Percentiles rank a stretch among this genome's conserved stretches.
These are phyloP conservation scores for Cydonia oblonga DNA, from an alignment of 331 rosid species.

Conservation along the genomic window DNA sequence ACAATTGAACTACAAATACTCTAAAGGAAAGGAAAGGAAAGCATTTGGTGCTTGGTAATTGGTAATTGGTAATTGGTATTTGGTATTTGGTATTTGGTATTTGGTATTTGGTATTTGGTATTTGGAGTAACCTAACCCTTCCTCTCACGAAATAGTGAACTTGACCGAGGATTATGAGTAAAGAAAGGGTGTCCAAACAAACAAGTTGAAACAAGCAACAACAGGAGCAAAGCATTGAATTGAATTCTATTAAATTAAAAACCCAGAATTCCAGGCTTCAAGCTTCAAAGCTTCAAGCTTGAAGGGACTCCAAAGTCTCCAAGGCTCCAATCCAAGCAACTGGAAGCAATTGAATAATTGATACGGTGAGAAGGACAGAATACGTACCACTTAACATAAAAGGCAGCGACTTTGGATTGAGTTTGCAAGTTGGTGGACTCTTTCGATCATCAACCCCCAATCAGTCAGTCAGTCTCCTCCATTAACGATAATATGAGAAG, in stretches of 20 bases:
- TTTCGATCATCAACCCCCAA: too few species aligned
- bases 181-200: constrained; percentile 38
- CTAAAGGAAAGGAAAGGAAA: not conserved
- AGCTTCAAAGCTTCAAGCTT: not conserved
- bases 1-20: constrained; percentile 3
- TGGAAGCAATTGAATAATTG: not conserved
- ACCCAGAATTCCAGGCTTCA: not conserved
- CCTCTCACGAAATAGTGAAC: constrained; percentile 17
- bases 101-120: not conserved
- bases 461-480: too few species aligned
- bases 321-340: not conserved
- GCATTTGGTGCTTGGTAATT: not conserved
- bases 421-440: not conserved
- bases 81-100: not conserved
- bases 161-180: constrained; percentile 30
- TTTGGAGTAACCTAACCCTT: not conserved
- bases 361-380: not conserved
- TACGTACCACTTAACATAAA: not conserved
- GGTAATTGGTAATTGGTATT: too few species aligned
- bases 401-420: not conserved
- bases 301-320: not conserved
- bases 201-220: constrained; percentile 31
- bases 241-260: not conserved
- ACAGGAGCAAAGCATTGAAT: constrained; percentile 25
- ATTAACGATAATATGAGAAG: too few species aligned